These are phyloP conservation scores for Talaromyces marneffei DNA, from an alignment of 2,329 filamentous ascomycete genomes.

Conservation along the genomic window DNA sequence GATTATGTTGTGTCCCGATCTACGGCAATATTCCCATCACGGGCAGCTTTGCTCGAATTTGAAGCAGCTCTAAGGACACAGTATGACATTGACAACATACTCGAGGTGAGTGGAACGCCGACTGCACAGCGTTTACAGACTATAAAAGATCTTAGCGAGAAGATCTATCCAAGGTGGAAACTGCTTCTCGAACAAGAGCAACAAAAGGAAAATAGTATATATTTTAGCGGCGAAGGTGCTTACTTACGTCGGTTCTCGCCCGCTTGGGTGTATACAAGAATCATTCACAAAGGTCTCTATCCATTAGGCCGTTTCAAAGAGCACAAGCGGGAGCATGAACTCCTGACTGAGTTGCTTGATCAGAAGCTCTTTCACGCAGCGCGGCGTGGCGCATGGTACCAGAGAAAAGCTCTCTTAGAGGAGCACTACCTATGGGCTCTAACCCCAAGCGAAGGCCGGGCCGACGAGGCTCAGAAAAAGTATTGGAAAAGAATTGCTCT, in stretches of 20 bases:
- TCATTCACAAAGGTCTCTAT: conserved; percentile 79
- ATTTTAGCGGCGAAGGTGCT: conserved; percentile 76
- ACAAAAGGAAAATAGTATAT: conserved; percentile 67
- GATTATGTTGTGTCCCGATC: conserved; percentile 86
- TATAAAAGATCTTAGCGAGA: conserved; percentile 66
- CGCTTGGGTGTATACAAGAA: conserved; percentile 86
- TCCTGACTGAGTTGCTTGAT: conserved; percentile 67
- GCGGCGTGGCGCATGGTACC: conserved; percentile 86
- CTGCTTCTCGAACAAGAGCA: conserved; percentile 66
- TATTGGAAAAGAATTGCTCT: conserved; percentile 74
- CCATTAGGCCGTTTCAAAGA: conserved; percentile 77
- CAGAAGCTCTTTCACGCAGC: conserved; percentile 82
- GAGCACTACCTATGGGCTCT: conserved; percentile 84
- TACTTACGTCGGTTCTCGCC: conserved; percentile 88
- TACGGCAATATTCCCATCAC: conserved; percentile 77
- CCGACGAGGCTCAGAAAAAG: conserved; percentile 62
- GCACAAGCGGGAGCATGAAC: conserved; percentile 66
- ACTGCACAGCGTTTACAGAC: conserved; percentile 59
- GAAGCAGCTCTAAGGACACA: conserved; percentile 80
- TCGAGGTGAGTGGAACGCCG: conserved; percentile 71
- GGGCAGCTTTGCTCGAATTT: conserved; percentile 73
- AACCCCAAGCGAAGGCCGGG: conserved; percentile 44
- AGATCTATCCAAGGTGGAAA: conserved; percentile 76
- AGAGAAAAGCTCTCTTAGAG: conserved; percentile 86
- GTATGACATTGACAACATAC: conserved; percentile 69